Evolutionary conservation across 1,284 basidiomycete species (phyloP).

Genomic region (Exobasidium cylindrosporum): DNA sequence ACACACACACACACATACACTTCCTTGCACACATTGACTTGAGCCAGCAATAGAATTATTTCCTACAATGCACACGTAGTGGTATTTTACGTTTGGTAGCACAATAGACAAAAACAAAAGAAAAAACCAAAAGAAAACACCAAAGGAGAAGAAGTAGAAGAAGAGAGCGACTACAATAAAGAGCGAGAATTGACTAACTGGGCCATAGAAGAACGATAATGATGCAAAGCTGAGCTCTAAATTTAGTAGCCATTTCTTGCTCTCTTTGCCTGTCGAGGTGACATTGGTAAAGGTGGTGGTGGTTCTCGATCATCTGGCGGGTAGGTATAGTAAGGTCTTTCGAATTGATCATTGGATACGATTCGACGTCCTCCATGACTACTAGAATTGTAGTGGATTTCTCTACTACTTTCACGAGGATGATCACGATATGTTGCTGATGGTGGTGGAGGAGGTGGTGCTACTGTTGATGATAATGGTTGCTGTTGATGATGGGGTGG

Average conservation of each 20-base stretch:
- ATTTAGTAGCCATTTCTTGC: conserved; percentile 3
- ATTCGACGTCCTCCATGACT: background rate
- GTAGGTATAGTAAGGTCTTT: background rate
- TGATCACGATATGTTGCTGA: background rate
- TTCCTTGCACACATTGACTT: no score
- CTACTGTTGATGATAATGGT: background rate
- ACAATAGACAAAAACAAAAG: no score
- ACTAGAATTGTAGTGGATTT: background rate
- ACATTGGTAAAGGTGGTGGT: background rate
- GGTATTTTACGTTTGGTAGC: no score
- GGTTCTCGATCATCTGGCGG: background rate
- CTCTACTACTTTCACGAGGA: background rate
- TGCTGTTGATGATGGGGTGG: background rate
- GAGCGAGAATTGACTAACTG: no score
- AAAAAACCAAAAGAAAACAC: no score
- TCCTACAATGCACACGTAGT: no score
- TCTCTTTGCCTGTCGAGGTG: background rate
- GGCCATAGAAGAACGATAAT: no score
- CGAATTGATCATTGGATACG: background rate
- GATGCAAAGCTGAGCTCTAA: no score
- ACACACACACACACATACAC: no score
- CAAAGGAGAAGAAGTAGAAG: background rate
- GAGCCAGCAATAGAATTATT: no score
- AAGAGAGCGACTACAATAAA: no score
- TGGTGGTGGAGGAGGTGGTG: no score